Percentiles rank a stretch among this genome's conserved stretches.
These are phyloP conservation scores for Boeremia lycopersici DNA, from an alignment of 2,329 filamentous ascomycete species.

Conservation along the genomic window DNA sequence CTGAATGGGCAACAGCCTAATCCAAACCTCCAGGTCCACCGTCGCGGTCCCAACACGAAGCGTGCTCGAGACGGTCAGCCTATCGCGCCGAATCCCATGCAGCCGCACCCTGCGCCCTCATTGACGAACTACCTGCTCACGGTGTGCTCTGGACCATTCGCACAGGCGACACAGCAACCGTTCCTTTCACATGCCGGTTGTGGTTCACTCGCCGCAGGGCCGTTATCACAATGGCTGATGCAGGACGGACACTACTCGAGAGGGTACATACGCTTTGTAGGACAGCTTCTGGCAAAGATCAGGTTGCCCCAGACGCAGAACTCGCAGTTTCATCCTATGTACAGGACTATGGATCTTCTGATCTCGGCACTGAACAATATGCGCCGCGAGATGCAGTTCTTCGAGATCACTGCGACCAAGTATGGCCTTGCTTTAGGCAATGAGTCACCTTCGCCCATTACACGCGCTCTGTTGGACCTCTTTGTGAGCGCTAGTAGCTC, in stretches of 20 bases:
- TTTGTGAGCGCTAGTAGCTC: slow-evolving; percentile 63
- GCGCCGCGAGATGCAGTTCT: slow-evolving; percentile 70
- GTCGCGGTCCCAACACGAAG: slow-evolving; percentile 51
- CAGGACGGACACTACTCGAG: slow-evolving; percentile 76
- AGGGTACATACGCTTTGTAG: slow-evolving; percentile 71
- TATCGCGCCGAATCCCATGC: slow-evolving; percentile 37
- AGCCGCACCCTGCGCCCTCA: slow-evolving; percentile 47
- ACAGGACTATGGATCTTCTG: slow-evolving; percentile 66
- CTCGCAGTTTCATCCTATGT: slow-evolving; percentile 56
- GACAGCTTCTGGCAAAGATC: slow-evolving; percentile 67
- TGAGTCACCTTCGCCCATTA: slow-evolving; percentile 55
- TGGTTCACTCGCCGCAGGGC: slow-evolving; percentile 62
- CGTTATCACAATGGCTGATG: slow-evolving; percentile 70
- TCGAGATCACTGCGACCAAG: slow-evolving; percentile 66
- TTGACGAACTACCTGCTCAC: slow-evolving; percentile 65
- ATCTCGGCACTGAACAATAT: slow-evolving; percentile 70
- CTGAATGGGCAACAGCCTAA: slow-evolving; percentile 56
- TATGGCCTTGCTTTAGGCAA: slow-evolving; percentile 62
- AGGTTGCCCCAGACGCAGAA: slow-evolving; percentile 57
- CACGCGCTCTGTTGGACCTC: slow-evolving; percentile 62
- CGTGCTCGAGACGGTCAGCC: slow-evolving; percentile 46
- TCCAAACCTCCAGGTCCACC: slow-evolving; percentile 54
- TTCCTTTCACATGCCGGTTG: slow-evolving; percentile 70
- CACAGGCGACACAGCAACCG: slow-evolving; percentile 66
- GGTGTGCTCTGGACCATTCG: slow-evolving; percentile 55